phyloP scores from a whole-genome alignment of 1,284 basidiomycete species.

The Puccinia hordei region DNA sequence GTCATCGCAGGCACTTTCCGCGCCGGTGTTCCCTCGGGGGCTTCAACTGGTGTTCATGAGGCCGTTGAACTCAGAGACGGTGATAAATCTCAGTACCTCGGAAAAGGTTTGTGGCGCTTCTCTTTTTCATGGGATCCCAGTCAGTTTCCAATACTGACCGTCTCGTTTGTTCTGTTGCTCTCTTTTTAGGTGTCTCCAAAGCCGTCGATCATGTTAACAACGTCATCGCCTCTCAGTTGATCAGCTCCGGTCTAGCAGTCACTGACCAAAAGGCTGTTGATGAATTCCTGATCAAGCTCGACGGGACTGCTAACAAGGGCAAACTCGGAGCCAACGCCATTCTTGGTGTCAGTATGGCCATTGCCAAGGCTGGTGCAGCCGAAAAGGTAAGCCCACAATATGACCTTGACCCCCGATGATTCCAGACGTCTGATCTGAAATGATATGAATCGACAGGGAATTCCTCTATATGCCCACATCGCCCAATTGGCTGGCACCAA shows the following conservation, averaged over 20 bases:
- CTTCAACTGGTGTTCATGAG: conserved; percentile 97
- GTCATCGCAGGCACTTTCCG: conserved; percentile 77
- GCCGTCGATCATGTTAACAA: conserved; percentile 95
- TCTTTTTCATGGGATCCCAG: neutral
- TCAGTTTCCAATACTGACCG: neutral
- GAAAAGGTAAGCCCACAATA: conserved; percentile 66
- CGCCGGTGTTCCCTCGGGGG: conserved; percentile 94
- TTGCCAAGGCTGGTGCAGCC: conserved; percentile 86
- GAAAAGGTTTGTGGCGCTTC: conserved; percentile 73
- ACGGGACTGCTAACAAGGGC: conserved; percentile 97
- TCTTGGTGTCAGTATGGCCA: conserved; percentile 96
- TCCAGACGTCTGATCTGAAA: neutral
- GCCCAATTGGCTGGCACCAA: conserved; percentile 92
- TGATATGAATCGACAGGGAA: conserved; percentile 61
- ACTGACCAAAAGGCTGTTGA: conserved; percentile 95
- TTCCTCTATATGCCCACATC: conserved; percentile 95
- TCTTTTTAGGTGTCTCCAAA: conserved; percentile 77
- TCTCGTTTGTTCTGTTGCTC: conserved; percentile 7
- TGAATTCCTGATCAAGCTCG: conserved; percentile 97
- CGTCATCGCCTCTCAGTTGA: conserved; percentile 82
- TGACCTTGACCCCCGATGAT: too few relatives aligned
- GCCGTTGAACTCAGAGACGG: conserved; percentile 98
- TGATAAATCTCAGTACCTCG: conserved; percentile 88
- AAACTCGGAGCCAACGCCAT: conserved; percentile 99
- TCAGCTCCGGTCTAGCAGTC: conserved; percentile 82